These are phyloP conservation scores for Lactifluus pinguis DNA, from an alignment of 768 basidiomycete genomes.

Conservation along the genomic window DNA sequence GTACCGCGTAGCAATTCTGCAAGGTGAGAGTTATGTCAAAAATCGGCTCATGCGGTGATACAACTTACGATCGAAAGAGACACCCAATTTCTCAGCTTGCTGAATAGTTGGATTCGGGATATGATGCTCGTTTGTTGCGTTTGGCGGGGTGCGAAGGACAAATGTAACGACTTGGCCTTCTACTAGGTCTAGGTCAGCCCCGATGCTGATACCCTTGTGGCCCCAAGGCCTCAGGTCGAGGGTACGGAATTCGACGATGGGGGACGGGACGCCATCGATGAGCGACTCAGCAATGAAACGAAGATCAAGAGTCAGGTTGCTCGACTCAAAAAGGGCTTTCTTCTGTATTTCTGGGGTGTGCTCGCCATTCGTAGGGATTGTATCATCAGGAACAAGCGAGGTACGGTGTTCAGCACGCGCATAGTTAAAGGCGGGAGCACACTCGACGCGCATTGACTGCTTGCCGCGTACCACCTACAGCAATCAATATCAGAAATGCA, in stretches of 20 bases:
- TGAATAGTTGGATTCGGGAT: slow-evolving; percentile 30
- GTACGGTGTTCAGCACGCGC: slow-evolving; percentile 70
- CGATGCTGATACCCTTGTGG: slow-evolving; percentile 61
- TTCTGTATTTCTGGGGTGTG: slow-evolving; percentile 31
- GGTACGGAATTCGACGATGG: slow-evolving; percentile 46
- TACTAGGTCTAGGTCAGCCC: slow-evolving; percentile 46
- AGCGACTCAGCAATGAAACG: slow-evolving; percentile 60
- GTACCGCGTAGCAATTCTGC: slow-evolving; percentile 37
- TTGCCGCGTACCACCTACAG: slow-evolving; percentile 70
- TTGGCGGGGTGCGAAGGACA: slow-evolving; percentile 63
- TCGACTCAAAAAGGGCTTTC: slow-evolving; percentile 56
- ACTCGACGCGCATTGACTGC: slow-evolving; percentile 76
- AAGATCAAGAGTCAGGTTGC: slow-evolving; percentile 57
- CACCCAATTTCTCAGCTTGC: slow-evolving; percentile 36
- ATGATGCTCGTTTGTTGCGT: slow-evolving; percentile 21
- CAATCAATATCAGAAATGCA: not conserved
- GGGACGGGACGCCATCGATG: slow-evolving; percentile 40
- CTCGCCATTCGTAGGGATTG: slow-evolving; percentile 25
- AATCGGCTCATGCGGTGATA: not conserved
- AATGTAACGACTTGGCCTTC: slow-evolving; percentile 94
- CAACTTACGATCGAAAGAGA: slow-evolving; percentile 35
- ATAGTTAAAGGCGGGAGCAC: slow-evolving; percentile 95
- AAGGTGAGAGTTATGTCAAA: not conserved
- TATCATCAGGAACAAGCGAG: slow-evolving; percentile 41
- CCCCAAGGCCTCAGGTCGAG: slow-evolving; percentile 64